phyloP scores from a whole-genome alignment of 495 filamentous ascomycete genomes.

The Filosporella fistucella region DNA sequence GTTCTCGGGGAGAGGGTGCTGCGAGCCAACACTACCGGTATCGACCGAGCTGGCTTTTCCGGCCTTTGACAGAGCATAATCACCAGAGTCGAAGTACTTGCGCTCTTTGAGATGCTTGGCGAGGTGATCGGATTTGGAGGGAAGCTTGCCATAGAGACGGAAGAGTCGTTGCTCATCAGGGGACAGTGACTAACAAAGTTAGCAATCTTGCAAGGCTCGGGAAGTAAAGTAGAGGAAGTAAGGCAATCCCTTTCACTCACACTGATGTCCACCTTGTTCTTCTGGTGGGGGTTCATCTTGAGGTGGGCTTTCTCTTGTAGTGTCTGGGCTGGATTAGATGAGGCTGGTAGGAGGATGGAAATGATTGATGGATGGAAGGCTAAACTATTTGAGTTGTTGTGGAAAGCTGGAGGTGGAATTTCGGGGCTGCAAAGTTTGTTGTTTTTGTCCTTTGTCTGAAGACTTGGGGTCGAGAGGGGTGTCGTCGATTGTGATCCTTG shows the following conservation, averaged over 20 bases:
- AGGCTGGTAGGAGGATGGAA: too few species aligned
- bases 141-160: constrained; percentile 94
- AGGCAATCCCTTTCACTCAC: constrained; percentile 47
- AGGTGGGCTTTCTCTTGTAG: neutral
- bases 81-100: constrained; percentile 98
- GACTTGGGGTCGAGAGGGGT: too few species aligned
- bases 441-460: too few species aligned
- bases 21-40: constrained; percentile 86
- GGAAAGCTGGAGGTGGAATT: too few species aligned
- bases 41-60: constrained; percentile 94
- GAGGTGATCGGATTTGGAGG: constrained; percentile 90
- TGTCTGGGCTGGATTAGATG: neutral
- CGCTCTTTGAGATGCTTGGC: constrained; percentile 88
- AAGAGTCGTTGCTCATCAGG: constrained; percentile 94
- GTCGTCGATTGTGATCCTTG: too few species aligned
- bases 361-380: too few species aligned
- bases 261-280: constrained; percentile 94
- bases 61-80: constrained; percentile 97
- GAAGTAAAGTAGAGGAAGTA: neutral
- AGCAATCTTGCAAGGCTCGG: too few species aligned
- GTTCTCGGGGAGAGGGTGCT: constrained; percentile 93
- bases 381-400: too few species aligned
- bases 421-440: too few species aligned
- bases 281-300: constrained; percentile 88
- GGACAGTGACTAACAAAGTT: constrained; percentile 81